A percentile compares a stretch with the other conserved stretches of the same genome.
Evolutionary conservation across 805 yeast species (phyloP).

Genomic region (Pichia heedii): DNA sequence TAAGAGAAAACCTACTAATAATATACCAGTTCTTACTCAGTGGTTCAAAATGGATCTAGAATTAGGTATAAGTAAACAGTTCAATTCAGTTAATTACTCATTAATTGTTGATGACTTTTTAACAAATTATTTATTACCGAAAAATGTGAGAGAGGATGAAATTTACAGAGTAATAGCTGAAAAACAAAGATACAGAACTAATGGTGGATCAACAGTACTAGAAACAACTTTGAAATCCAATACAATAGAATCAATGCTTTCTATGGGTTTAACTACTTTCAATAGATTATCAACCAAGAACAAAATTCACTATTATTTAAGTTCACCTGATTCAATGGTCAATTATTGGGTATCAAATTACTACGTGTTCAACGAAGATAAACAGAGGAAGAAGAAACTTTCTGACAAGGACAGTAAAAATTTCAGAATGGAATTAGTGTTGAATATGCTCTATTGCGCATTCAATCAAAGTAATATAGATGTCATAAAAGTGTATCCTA

Average conservation of each 20-base stretch:
- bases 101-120: slow-evolving; percentile 16
- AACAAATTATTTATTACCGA: slow-evolving; percentile 10
- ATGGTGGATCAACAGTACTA: slow-evolving; percentile 36
- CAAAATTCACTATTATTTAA: not conserved
- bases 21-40: slow-evolving; percentile 17
- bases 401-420: slow-evolving; percentile 3
- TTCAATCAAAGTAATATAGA: not conserved
- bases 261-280: slow-evolving; percentile 11
- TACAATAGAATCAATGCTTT: slow-evolving; percentile 43
- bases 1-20: not conserved
- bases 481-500: not conserved
- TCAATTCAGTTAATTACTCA: slow-evolving; percentile 23
- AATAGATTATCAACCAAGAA: slow-evolving; percentile 1
- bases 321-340: slow-evolving; percentile 20
- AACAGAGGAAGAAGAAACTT: not conserved
- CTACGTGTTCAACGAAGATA: not conserved
- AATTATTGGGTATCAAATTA: slow-evolving; percentile 20
- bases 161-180: slow-evolving; percentile 40
- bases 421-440: slow-evolving; percentile 8
- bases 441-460: slow-evolving; percentile 1
- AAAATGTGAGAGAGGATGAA: slow-evolving; percentile 16
- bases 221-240: slow-evolving; percentile 46
- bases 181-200: slow-evolving; percentile 45
- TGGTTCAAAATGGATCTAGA: slow-evolving; percentile 29
- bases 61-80: slow-evolving; percentile 15